Evolutionary conservation across 768 basidiomycete genomes (phyloP), one percentile per base, ranked within the genome.

Genomic region (Cytidiella melzeri): DNA sequence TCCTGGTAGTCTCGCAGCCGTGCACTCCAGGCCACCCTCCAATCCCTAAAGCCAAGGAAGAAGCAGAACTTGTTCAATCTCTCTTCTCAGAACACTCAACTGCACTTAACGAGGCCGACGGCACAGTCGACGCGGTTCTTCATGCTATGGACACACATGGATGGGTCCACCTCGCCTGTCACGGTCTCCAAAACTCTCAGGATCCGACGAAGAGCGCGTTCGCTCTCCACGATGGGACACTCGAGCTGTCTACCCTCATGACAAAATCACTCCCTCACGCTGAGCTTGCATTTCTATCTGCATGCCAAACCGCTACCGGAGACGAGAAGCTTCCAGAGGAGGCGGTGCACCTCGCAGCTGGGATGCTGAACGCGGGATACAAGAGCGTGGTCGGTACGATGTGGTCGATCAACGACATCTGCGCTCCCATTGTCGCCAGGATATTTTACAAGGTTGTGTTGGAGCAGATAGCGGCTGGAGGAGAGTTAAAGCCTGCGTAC

Each of bases 211-310:
- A 50, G 0, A 66, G 64, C 20, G 58, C 54, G 4, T 67, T 72
- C 38, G 44, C 25, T 11, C 59, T 65, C 11, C 51, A 55, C 9
- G 61, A 67, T 21, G 59, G n/a, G n/a, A n/a, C n/a, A n/a, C n/a
- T 58, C 27, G 43, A 41, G 36, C 42, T 15, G 13, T 49, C 64
- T 4, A 39, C 45, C 15, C 43, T 65, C n/a, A n/a, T n/a, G n/a
- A n/a, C 43, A 57, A 37, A 24, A 66, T 11, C 20, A 41, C 3
- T 38, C 54, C 48, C 51, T 2, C 28, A 54, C 34, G 61, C 42
- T 27, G 49, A 65, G 36, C 60, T 76, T 38, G 75, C 68, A 0
- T 72, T 74, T 55, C 65, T 77, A 3, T 74, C 74, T 4, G 74
- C 75, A 1, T 77, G 75, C 50, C 64, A 77, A 48, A 75, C 69